Evolutionary conservation across 1,284 basidiomycete genomes (phyloP).

Genomic region (Ceratobasidium papillatum): DNA sequence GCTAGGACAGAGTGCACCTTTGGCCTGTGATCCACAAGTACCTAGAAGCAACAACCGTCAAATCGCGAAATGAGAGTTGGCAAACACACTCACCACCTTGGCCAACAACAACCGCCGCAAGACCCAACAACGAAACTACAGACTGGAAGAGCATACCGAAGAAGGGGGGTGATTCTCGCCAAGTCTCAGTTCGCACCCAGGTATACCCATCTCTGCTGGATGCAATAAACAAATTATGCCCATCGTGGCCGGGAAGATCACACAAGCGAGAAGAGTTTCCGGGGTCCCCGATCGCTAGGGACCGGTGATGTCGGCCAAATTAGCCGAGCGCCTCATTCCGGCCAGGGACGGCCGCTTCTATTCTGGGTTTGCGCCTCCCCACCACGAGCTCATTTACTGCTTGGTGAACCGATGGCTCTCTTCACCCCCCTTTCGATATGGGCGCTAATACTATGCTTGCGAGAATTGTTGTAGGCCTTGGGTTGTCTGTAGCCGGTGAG

Average conservation of each 20-base stretch:
- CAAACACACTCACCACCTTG: not conserved
- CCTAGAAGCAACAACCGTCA: not conserved
- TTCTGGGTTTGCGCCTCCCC: not conserved
- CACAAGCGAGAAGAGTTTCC: not conserved
- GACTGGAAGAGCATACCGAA: not conserved
- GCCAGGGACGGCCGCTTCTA: not conserved
- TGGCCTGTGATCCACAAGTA: constrained; percentile 15
- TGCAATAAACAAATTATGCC: not conserved
- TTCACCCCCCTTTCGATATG: not conserved
- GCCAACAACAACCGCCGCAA: not conserved
- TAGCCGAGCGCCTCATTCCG: constrained; percentile 5
- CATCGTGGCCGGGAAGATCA: not conserved
- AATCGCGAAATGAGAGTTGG: too few species aligned
- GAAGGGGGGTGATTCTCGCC: not conserved
- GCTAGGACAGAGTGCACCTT: constrained; percentile 12
- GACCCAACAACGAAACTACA: not conserved
- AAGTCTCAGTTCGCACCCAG: not conserved
- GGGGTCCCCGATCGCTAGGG: not conserved
- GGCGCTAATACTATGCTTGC: not conserved
- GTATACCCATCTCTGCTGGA: not conserved
- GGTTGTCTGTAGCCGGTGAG: not conserved
- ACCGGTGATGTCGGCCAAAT: not conserved
- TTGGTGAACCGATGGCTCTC: not conserved
- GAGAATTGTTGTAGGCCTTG: not conserved
- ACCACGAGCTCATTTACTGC: not conserved